Conservation (phyloP, 345 rosid species). For the Crucihimalaya himalaica region DNA sequence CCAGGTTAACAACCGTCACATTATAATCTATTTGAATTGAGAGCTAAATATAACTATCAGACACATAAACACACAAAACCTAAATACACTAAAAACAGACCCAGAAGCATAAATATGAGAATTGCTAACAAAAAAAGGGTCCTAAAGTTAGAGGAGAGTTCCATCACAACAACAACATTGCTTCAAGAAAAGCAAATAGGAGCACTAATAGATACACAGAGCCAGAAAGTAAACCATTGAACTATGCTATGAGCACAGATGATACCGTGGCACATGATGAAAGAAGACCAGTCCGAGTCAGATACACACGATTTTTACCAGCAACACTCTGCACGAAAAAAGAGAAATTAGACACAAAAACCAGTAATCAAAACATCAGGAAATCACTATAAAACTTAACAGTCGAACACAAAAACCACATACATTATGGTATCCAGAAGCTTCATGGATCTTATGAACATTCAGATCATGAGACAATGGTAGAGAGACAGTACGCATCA, state of each 20-base stretch:
- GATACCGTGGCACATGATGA: slow-evolving; percentile 68
- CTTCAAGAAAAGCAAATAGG: slow-evolving; percentile 5
- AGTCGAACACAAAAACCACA: background rate
- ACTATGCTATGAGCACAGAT: slow-evolving; percentile 32
- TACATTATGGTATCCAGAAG: slow-evolving; percentile 43
- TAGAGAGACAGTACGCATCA: slow-evolving; percentile 54
- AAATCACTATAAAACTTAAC: background rate
- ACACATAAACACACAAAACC: background rate
- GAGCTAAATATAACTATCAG: background rate
- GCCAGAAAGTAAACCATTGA: slow-evolving; percentile 27
- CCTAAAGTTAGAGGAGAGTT: background rate
- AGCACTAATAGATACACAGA: background rate
- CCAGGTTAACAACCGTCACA: background rate
- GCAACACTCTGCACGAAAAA: slow-evolving; percentile 41
- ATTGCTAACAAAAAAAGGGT: background rate
- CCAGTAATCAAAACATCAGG: background rate
- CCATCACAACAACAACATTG: background rate
- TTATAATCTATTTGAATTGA: background rate
- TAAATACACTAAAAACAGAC: background rate
- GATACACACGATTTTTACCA: slow-evolving; percentile 48
- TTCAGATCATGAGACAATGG: slow-evolving; percentile 56
- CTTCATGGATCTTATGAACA: slow-evolving; percentile 45
- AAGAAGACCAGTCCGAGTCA: slow-evolving; percentile 49
- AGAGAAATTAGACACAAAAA: slow-evolving; percentile 2
- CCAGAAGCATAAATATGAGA: background rate